phyloP scores from a whole-genome alignment of 345 rosid genomes.

The Moricandia arvensis region DNA sequence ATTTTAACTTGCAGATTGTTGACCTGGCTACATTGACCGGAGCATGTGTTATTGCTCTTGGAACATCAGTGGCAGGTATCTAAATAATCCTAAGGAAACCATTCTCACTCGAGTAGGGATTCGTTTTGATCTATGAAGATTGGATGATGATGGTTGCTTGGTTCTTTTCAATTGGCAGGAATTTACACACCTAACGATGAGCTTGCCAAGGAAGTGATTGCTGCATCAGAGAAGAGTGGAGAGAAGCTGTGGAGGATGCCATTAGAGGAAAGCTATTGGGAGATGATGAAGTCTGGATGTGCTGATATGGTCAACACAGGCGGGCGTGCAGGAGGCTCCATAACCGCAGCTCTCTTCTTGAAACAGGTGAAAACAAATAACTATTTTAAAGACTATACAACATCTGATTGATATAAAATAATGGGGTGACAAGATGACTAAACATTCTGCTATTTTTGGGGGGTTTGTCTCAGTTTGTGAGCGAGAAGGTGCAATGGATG shows the following conservation, averaged over 20 bases:
- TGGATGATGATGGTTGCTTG: background rate
- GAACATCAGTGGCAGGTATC: slow-evolving; percentile 89
- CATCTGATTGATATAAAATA: background rate
- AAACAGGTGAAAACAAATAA: slow-evolving; percentile 59
- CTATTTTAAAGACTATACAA: background rate
- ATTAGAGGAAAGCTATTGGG: slow-evolving; percentile 96
- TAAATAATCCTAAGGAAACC: background rate
- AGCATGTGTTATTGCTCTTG: slow-evolving; percentile 89
- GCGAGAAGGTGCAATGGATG: slow-evolving; percentile 97
- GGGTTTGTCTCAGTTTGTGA: slow-evolving; percentile 58
- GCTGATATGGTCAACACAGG: slow-evolving; percentile 98
- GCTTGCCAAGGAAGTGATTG: slow-evolving; percentile 73
- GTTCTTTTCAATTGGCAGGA: slow-evolving; percentile 41
- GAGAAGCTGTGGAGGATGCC: slow-evolving; percentile 99
- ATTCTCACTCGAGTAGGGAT: background rate
- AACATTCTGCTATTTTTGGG: background rate
- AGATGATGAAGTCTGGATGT: slow-evolving; percentile 89
- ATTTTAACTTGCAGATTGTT: slow-evolving; percentile 52
- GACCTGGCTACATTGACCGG: slow-evolving; percentile 95
- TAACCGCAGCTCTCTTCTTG: slow-evolving; percentile 91
- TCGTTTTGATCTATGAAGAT: background rate
- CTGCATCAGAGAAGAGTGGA: slow-evolving; percentile 72
- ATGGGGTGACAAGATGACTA: background rate
- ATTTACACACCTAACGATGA: slow-evolving; percentile 86
- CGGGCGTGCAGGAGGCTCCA: slow-evolving; percentile 77